Evolutionary conservation across 2,329 filamentous ascomycete genomes (phyloP), one percentile per base, ranked within the genome.

Genomic region (Pezicula carpinea): DNA sequence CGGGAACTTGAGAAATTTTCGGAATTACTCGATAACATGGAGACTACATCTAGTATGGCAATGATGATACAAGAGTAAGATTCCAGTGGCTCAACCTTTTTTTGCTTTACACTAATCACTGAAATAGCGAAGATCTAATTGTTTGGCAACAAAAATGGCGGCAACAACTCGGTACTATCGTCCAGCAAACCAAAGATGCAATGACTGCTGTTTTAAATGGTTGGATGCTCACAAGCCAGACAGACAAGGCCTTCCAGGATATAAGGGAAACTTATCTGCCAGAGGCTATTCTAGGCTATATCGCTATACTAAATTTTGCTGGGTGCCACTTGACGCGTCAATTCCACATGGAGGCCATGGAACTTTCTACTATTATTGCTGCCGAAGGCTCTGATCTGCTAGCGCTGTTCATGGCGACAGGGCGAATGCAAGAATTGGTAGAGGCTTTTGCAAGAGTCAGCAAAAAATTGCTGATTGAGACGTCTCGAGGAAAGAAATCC

Each of bases 281-380:
- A 2, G 90, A 96, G 64, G 79, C 88, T 15, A 74, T 96, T 35
- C 76, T 99, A 42, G 88, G 87, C 3, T 96, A 93, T 64, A 81
- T 93, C 62, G 84, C 80, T 58, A 83, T 87, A 1, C 72, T 97
- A 42, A 87, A 95, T 63, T 87, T 86, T 60, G 85, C 87, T 0
- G 89, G 89, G 3, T 83, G 82, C 39, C 76, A 80, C 41, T 71
- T 95, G 36, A 85, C 82, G 39, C 82, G 89, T 36, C 87, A 92
- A 49, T 79, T 85, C 54, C 74, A 95, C 15, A 76, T 93, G 21
- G 83, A 92, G 61, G 87, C 85, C 59, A 92, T 99, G 87, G 88
- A 96, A 49, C 73, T 99, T 14, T 84, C 89, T 1, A 82, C 83
- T 1, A 64, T 83, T 2, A 77, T 96, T 43, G 89, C 92, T 2